A percentile compares a stretch with the other conserved stretches of the same genome.
Evolutionary conservation across 2,329 filamentous ascomycete genomes (phyloP).

Genomic region (Paraconiothyrium sp.): DNA sequence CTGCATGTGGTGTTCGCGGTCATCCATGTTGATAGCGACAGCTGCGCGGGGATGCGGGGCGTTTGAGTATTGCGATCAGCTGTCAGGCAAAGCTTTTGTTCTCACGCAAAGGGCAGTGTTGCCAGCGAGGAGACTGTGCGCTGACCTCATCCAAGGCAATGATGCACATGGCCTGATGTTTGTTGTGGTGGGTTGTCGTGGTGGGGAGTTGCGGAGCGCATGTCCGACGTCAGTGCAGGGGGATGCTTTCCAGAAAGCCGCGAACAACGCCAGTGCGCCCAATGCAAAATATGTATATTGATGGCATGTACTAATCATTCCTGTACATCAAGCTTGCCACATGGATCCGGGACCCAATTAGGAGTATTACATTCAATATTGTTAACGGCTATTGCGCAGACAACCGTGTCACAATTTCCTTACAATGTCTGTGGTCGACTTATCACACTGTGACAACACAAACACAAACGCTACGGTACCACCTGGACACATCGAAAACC

Average conservation of each 20-base stretch:
- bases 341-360: not conserved
- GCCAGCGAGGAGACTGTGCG: constrained; percentile 3
- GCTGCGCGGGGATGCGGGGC: constrained; percentile 24
- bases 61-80: constrained; percentile 9
- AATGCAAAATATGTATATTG: not conserved
- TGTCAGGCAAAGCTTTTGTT: constrained; percentile 8
- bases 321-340: not conserved
- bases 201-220: constrained; percentile 8
- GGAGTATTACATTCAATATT: too few relatives aligned
- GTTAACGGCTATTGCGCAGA: not conserved
- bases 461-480: not conserved
- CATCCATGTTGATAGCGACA: constrained; percentile 34
- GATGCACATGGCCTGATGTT: constrained; percentile 20
- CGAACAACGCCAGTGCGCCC: not conserved
- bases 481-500: not conserved
- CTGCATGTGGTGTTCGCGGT: constrained; percentile 36
- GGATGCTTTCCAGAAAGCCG: constrained; percentile 8
- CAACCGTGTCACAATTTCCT: not conserved
- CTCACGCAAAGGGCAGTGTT: constrained; percentile 7
- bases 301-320: not conserved
- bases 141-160: constrained; percentile 12
- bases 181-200: constrained; percentile 5
- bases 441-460: not conserved
- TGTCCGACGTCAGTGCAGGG: constrained; percentile 9
- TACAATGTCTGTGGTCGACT: not conserved